These are phyloP conservation scores for Massarina eburnea DNA, from an alignment of 2,329 filamentous ascomycete genomes.

Conservation along the genomic window DNA sequence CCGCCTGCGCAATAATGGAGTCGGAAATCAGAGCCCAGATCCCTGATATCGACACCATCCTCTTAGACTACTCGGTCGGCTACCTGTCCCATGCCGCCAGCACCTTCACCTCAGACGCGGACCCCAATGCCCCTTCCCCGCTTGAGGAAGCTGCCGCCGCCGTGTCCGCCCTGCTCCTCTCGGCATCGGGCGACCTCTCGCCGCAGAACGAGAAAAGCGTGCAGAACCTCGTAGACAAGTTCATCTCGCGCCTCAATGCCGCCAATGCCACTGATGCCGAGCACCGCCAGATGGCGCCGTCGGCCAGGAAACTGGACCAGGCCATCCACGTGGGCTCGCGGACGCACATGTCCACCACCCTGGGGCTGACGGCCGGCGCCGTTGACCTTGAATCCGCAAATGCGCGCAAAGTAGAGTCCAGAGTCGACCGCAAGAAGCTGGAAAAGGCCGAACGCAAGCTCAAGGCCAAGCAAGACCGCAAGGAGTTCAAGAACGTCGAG, in stretches of 20 bases:
- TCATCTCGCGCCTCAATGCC: constrained; percentile 78
- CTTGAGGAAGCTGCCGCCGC: constrained; percentile 80
- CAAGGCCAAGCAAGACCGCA: constrained; percentile 97
- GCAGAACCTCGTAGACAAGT: constrained; percentile 82
- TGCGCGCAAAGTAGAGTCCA: constrained; percentile 90
- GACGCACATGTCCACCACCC: constrained; percentile 92
- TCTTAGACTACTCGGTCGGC: constrained; percentile 91
- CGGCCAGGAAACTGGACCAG: constrained; percentile 85
- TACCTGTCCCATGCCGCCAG: constrained; percentile 93
- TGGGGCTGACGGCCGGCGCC: constrained; percentile 79
- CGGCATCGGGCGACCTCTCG: constrained; percentile 84
- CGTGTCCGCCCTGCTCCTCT: constrained; percentile 86
- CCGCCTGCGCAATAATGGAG: constrained; percentile 63
- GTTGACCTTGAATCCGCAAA: constrained; percentile 96
- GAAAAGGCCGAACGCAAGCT: constrained; percentile 99
- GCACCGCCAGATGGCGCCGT: constrained; percentile 69
- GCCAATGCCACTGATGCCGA: constrained; percentile 70
- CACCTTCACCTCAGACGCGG: constrained; percentile 72
- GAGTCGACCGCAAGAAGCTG: constrained; percentile 97
- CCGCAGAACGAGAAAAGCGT: constrained; percentile 74
- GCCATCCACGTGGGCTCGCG: constrained; percentile 92
- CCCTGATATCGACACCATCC: constrained; percentile 82
- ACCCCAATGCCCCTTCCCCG: constrained; percentile 70
- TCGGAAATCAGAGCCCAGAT: constrained; percentile 81
- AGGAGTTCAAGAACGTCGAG: constrained; percentile 96